phyloP scores from a whole-genome alignment of 495 filamentous ascomycete genomes.

The Penicillium dipodomyicola region DNA sequence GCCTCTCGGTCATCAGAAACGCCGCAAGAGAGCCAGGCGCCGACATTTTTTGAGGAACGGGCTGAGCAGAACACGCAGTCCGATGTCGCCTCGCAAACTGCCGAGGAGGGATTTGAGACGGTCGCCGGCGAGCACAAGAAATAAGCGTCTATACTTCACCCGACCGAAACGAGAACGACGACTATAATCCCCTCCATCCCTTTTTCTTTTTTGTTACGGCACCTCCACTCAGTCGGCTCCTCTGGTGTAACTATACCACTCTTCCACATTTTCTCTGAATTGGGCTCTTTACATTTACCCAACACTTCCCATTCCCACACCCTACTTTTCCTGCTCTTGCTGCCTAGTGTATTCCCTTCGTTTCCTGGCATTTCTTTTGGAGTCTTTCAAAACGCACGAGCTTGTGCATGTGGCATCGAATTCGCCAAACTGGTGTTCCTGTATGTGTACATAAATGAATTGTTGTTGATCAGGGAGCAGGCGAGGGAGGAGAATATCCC shows the following conservation, averaged over 20 bases:
- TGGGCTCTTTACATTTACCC: not conserved
- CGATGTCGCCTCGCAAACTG: constrained; percentile 7
- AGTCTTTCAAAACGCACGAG: constrained; percentile 8
- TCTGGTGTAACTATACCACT: constrained; percentile 3
- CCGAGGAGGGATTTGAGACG: constrained; percentile 52
- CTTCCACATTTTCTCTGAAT: not conserved
- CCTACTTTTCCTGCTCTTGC: constrained; percentile 4
- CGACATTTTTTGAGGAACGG: constrained; percentile 10
- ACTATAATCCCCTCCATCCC: constrained; percentile 2
- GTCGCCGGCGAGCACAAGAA: constrained; percentile 40
- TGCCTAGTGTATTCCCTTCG: constrained; percentile 3
- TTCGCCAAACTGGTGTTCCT: constrained; percentile 3
- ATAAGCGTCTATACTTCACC: constrained; percentile 10
- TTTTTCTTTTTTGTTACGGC: constrained; percentile 3
- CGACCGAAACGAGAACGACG: constrained; percentile 17
- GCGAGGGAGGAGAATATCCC: not conserved
- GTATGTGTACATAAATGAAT: constrained; percentile 22
- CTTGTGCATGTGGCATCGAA: constrained; percentile 3
- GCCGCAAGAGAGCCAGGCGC: constrained; percentile 10
- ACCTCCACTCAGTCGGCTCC: constrained; percentile 3
- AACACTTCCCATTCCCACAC: not conserved
- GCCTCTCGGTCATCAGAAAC: constrained; percentile 1
- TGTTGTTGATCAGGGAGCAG: constrained; percentile 1
- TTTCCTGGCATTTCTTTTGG: constrained; percentile 16
- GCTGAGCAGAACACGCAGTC: constrained; percentile 6